Percentiles rank a stretch among this genome's conserved stretches.
Evolutionary conservation across 306 rosid genomes (phyloP).

Genomic region (Citrullus colocynthis): DNA sequence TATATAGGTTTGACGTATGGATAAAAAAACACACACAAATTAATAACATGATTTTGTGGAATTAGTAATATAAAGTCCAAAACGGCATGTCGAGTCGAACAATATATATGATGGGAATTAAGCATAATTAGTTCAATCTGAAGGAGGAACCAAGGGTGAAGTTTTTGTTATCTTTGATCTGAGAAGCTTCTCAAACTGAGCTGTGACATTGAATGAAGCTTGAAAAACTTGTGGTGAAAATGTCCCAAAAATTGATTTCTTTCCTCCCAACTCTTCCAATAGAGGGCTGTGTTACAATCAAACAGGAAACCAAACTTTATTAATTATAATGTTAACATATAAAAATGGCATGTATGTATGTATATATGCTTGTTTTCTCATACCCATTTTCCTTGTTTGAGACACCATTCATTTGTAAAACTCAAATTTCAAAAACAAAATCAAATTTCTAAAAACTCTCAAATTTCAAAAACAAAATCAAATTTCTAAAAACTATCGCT

Average conservation of each 20-base stretch:
- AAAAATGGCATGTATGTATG: no score
- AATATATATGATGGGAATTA: background rate
- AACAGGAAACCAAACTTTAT: background rate
- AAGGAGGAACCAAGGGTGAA: background rate
- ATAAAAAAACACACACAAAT: no score
- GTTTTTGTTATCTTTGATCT: constrained; percentile 13
- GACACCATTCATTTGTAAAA: no score
- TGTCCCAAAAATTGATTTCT: constrained; percentile 21
- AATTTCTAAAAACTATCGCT: no score
- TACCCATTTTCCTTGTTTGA: no score
- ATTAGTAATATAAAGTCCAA: no score
- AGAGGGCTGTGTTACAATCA: constrained; percentile 25
- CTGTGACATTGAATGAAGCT: constrained; percentile 29
- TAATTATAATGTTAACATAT: background rate
- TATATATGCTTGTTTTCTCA: no score
- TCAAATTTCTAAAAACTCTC: no score
- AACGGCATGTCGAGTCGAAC: background rate
- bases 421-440: no score
- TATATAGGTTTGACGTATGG: no score
- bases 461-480: no score
- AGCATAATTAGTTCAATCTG: background rate
- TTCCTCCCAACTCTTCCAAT: constrained; percentile 36
- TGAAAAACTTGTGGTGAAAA: constrained; percentile 27
- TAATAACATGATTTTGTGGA: no score
- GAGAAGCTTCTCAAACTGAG: constrained; percentile 28